Percentiles rank a stretch among this genome's conserved stretches.
Evolutionary conservation across 2,329 filamentous ascomycete species (phyloP).

Genomic region (Fusarium clavum): DNA sequence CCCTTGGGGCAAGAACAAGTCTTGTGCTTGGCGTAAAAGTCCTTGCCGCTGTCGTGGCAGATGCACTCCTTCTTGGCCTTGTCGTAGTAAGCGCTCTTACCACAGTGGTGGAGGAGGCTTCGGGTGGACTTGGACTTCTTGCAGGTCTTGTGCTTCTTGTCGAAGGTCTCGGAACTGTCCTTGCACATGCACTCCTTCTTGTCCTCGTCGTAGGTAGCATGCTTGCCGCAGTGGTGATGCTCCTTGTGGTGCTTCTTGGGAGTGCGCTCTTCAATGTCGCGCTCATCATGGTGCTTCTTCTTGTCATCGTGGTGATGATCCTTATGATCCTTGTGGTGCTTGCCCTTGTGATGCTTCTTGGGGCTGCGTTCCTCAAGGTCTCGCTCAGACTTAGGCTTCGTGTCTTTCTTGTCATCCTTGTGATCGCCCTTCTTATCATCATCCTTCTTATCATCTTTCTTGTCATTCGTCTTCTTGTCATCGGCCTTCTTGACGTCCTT

Average conservation of each 20-base stretch:
- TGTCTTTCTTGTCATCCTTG: conserved; percentile 12
- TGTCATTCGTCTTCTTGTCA: conserved; percentile 10
- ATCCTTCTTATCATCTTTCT: conserved; percentile 14
- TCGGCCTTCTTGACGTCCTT: conserved; percentile 14
- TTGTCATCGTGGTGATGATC: neutral
- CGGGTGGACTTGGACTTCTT: neutral
- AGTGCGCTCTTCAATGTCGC: neutral
- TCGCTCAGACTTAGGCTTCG: neutral
- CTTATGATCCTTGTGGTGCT: neutral
- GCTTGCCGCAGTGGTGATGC: neutral
- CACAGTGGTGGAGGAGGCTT: conserved; percentile 26
- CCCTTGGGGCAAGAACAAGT: conserved; percentile 30
- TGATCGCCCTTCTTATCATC: conserved; percentile 2
- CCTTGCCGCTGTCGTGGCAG: conserved; percentile 27
- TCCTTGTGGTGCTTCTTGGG: neutral
- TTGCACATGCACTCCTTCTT: neutral
- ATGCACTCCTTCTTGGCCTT: conserved; percentile 5
- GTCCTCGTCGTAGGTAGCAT: neutral
- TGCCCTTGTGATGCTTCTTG: neutral
- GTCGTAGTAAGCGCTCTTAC: conserved; percentile 14
- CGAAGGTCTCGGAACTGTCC: neutral
- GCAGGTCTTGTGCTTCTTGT: neutral
- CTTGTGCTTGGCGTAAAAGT: conserved; percentile 17
- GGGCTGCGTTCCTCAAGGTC: neutral
- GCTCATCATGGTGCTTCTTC: neutral